Evolutionary conservation across 2,329 filamentous ascomycete species (phyloP), one percentile per base, ranked within the genome.

Genomic region (Colletotrichum sp.): DNA sequence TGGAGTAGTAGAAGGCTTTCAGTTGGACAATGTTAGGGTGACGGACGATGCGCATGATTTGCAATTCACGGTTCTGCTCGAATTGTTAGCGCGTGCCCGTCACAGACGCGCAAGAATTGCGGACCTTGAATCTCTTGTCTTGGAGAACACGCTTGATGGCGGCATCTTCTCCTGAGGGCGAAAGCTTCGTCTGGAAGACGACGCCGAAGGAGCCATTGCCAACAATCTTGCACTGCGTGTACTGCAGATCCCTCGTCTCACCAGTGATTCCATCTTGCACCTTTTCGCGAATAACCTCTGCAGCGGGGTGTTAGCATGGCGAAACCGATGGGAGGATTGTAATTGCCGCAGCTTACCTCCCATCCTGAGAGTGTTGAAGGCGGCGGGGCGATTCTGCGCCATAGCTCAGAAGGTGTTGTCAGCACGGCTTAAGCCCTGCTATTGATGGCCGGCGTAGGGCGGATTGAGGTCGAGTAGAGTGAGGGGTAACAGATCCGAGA

Each of bases 1-100:
- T 99, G 79, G 96, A 98, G 87, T 98, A 99, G 87, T 98, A 99
- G 87, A 99, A 99, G 67, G 97, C 97, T 88, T 99, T 99, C 77
- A 99, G 90, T 85, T 98, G 96, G 75, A 99, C 97, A 80, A 99
- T 98, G 86, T 99, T 99, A 70, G 97, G 97, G 84, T 99, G 97
- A 82, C 96, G 93, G 81, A 99, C 97, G 82, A 99, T 99, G 82
- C 97, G 94, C 97, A 99, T 99, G 83, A 99, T 99, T 85, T 99
- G 97, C 79, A 99, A 90, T 84, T 99, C 97, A 86, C 97, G 95
- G 84, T 99, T 99, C 97, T 99, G 83, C 47, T 75, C 7, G 6
- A 15, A 31, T 15, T 63, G 62, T 74, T 34, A 74, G 72, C 59
- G 51, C 55, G 61, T 27, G 57, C 29, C 54, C 33, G 55, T 51